A percentile compares a stretch with the other conserved stretches of the same genome.
These are phyloP conservation scores for Cajanus cajan DNA, from an alignment of 306 rosid genomes.

Conservation along the genomic window DNA sequence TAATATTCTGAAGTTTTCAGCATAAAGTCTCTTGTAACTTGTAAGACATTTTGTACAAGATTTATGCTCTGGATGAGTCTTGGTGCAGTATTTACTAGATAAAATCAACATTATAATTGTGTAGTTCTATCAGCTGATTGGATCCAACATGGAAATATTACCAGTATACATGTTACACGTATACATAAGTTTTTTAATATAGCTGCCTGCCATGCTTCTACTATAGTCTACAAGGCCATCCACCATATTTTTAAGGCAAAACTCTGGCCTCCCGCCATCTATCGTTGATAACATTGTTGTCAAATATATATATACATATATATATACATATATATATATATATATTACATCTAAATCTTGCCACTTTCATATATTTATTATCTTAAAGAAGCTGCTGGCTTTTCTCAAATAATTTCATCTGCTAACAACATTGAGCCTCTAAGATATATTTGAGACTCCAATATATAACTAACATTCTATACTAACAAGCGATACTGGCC, in stretches of 20 bases:
- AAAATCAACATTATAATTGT: not conserved
- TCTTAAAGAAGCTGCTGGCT: not conserved
- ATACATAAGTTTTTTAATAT: not conserved
- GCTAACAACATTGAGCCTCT: not conserved
- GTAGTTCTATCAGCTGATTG: not conserved
- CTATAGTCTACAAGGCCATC: not conserved
- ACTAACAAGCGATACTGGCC: not conserved
- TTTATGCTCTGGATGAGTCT: not conserved
- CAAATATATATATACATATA: no score
- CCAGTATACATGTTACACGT: not conserved
- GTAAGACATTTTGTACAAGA: not conserved
- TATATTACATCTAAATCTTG: not conserved
- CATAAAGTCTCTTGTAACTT: not conserved
- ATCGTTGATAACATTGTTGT: not conserved
- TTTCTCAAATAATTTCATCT: not conserved
- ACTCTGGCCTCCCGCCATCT: not conserved
- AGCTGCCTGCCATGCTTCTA: not conserved
- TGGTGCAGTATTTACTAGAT: not conserved
- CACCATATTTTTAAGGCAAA: not conserved
- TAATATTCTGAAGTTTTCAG: not conserved
- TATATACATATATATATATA: no score
- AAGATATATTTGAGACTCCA: not conserved
- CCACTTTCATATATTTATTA: not conserved
- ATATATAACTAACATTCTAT: not conserved
- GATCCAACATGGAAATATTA: not conserved